These are phyloP conservation scores for Cryptococcus jaspeensis DNA, from an alignment of 1,284 basidiomycete species.

Conservation along the genomic window DNA sequence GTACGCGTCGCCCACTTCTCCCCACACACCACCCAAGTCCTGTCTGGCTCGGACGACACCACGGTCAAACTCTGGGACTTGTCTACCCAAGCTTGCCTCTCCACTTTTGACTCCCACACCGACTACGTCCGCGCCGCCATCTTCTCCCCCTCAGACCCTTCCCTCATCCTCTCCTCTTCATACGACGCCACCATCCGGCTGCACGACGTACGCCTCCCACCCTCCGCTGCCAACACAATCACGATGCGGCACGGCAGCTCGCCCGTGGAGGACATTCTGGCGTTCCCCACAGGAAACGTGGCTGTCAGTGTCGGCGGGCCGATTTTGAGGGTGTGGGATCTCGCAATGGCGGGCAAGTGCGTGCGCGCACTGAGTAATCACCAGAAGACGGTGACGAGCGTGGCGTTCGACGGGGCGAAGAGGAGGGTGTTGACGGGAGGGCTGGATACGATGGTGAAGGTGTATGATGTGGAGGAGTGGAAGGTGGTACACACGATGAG, in stretches of 20 bases:
- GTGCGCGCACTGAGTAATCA: constrained; percentile 89
- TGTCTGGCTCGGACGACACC: constrained; percentile 95
- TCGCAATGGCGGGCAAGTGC: constrained; percentile 87
- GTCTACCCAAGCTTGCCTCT: constrained; percentile 77
- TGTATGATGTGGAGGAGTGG: constrained; percentile 92
- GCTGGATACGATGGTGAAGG: constrained; percentile 96
- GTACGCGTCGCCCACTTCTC: constrained; percentile 96
- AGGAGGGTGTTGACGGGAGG: constrained; percentile 79
- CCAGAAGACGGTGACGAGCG: constrained; percentile 92
- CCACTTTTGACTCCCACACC: constrained; percentile 78
- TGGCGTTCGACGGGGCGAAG: constrained; percentile 70
- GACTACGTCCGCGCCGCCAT: constrained; percentile 95
- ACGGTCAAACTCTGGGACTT: constrained; percentile 95
- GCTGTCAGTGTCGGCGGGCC: constrained; percentile 87
- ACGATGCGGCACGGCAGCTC: constrained; percentile 65
- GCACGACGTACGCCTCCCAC: constrained; percentile 70
- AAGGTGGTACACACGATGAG: constrained; percentile 98
- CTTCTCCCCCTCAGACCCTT: constrained; percentile 77
- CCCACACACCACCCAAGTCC: constrained; percentile 72
- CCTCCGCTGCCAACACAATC: constrained; percentile 58
- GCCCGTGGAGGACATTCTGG: constrained; percentile 91
- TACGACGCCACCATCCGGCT: constrained; percentile 91
- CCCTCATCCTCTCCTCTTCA: constrained; percentile 85
- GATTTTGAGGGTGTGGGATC: constrained; percentile 91
- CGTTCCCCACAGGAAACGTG: constrained; percentile 86